phyloP scores from a whole-genome alignment of 495 filamentous ascomycete genomes.

The Aspergillus asperescens region DNA sequence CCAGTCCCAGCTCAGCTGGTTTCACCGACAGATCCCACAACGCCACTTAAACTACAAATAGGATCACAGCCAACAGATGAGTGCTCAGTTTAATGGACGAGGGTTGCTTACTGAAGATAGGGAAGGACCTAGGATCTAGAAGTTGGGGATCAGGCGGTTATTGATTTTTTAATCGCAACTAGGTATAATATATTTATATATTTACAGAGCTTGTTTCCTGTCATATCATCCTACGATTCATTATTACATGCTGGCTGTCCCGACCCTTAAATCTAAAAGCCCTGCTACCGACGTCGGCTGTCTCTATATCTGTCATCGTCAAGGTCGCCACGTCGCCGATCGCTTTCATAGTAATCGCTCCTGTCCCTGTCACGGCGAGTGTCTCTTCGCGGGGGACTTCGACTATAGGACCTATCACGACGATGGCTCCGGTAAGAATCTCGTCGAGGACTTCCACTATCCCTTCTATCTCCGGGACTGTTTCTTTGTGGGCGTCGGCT shows the following conservation, averaged over 20 bases:
- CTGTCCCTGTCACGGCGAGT: slow-evolving; percentile 17
- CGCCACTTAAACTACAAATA: slow-evolving; percentile 6
- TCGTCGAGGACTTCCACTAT: slow-evolving; percentile 49
- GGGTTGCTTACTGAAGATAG: not conserved
- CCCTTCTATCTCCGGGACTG: slow-evolving; percentile 27
- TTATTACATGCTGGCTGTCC: too few relatives aligned
- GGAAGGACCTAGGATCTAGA: not conserved
- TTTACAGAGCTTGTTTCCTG: too few relatives aligned
- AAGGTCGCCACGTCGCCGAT: slow-evolving; percentile 21
- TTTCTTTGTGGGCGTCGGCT: slow-evolving; percentile 25
- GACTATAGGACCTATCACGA: slow-evolving; percentile 44
- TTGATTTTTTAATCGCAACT: too few relatives aligned
- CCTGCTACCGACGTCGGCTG: slow-evolving; percentile 21
- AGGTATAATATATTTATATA: too few relatives aligned
- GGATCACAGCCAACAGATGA: not conserved
- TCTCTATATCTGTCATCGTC: slow-evolving; percentile 32
- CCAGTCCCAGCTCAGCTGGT: slow-evolving; percentile 2
- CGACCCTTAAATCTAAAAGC: too few relatives aligned
- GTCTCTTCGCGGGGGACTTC: slow-evolving; percentile 42
- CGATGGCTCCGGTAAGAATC: slow-evolving; percentile 22
- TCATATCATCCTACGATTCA: too few relatives aligned
- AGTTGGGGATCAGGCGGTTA: too few relatives aligned
- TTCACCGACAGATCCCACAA: slow-evolving; percentile 8
- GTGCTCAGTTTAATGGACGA: slow-evolving; percentile 3
- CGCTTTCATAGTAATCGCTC: slow-evolving; percentile 15